These are phyloP conservation scores for Sungouiella thailandica DNA, from an alignment of 805 yeast species.

Conservation along the genomic window DNA sequence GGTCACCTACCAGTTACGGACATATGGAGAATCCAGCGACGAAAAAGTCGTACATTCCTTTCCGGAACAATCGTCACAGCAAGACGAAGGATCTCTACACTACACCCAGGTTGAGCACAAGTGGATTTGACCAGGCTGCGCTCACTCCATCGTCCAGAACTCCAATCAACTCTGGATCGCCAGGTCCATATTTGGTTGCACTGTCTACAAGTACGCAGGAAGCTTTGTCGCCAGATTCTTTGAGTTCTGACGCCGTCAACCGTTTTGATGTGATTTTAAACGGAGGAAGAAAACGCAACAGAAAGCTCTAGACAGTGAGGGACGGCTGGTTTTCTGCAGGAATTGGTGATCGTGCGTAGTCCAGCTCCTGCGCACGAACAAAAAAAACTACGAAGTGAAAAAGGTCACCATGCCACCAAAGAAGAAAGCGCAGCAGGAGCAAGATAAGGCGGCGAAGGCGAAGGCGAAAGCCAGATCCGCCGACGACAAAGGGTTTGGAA, in stretches of 20 bases:
- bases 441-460: slow-evolving; percentile 54
- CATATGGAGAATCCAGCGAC: slow-evolving; percentile 11
- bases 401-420: slow-evolving; percentile 67
- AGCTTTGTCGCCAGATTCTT: slow-evolving; percentile 7
- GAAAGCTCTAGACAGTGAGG: slow-evolving; percentile 1
- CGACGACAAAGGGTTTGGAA: slow-evolving; percentile 89
- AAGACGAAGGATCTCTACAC: slow-evolving; percentile 17
- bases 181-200: neutral
- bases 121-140: slow-evolving; percentile 4
- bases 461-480: slow-evolving; percentile 59
- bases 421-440: slow-evolving; percentile 52
- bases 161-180: slow-evolving; percentile 3
- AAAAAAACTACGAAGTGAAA: slow-evolving; percentile 3
- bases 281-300: slow-evolving; percentile 11
- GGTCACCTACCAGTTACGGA: slow-evolving; percentile 17
- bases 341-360: neutral
- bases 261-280: slow-evolving; percentile 11
- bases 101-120: slow-evolving; percentile 17
- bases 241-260: slow-evolving; percentile 8
- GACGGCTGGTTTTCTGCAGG: neutral
- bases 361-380: neutral
- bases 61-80: slow-evolving; percentile 27
- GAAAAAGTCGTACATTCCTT: slow-evolving; percentile 39
- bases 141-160: slow-evolving; percentile 1
- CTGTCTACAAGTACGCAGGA: slow-evolving; percentile 10